A percentile compares a stretch with the other conserved stretches of the same genome.
phyloP scores from a whole-genome alignment of 2,329 filamentous ascomycete species.

The Trichoderma sp. region DNA sequence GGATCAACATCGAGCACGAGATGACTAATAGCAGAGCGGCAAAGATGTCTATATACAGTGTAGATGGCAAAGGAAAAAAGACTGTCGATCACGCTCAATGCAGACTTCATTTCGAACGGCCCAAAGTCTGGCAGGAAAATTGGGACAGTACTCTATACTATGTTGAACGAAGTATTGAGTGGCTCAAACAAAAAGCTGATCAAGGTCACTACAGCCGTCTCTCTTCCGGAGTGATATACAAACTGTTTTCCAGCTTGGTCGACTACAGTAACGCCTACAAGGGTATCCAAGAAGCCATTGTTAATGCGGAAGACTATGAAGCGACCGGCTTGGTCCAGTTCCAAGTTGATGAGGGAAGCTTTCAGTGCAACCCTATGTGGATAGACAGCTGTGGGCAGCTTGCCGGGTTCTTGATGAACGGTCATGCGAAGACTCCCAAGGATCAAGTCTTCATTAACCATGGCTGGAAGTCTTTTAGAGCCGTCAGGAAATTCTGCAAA shows the following conservation, averaged over 20 bases:
- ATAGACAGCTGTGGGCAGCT: slow-evolving; percentile 29
- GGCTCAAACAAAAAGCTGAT: slow-evolving; percentile 22
- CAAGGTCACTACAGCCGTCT: slow-evolving; percentile 15
- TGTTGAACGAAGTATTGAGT: slow-evolving; percentile 24
- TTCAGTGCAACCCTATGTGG: slow-evolving; percentile 26
- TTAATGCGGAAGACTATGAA: slow-evolving; percentile 22
- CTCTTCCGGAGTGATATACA: slow-evolving; percentile 29
- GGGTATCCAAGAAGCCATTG: slow-evolving; percentile 26
- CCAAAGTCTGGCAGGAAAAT: slow-evolving; percentile 17
- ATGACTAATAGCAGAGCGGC: background rate
- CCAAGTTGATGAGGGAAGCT: slow-evolving; percentile 27
- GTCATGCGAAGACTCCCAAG: slow-evolving; percentile 39
- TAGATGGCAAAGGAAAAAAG: slow-evolving; percentile 43
- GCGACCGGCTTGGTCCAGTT: slow-evolving; percentile 21
- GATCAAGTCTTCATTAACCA: slow-evolving; percentile 62
- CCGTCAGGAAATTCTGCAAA: slow-evolving; percentile 9
- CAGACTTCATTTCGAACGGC: slow-evolving; percentile 25
- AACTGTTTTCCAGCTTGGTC: slow-evolving; percentile 28
- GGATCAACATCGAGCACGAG: slow-evolving; percentile 6
- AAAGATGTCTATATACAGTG: slow-evolving; percentile 18
- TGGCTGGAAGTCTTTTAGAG: slow-evolving; percentile 48
- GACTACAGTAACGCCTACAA: slow-evolving; percentile 28
- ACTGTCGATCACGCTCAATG: slow-evolving; percentile 23
- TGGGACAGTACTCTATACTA: slow-evolving; percentile 24
- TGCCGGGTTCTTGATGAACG: slow-evolving; percentile 60